phyloP scores from a whole-genome alignment of 768 basidiomycete species.

The Tylopilus sp. region DNA sequence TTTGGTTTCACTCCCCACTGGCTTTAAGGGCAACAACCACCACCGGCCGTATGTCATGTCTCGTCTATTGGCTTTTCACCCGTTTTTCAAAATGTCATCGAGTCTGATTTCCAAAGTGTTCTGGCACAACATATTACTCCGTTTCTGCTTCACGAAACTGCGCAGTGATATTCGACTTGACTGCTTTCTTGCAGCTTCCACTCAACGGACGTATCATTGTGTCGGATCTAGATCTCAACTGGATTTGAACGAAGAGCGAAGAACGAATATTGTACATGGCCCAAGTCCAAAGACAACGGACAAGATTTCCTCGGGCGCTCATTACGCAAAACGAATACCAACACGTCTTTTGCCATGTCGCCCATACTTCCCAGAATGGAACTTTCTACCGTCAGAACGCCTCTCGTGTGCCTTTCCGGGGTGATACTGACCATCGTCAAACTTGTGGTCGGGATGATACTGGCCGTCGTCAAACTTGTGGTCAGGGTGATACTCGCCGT shows the following conservation, averaged over 20 bases:
- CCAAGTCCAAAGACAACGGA: slow-evolving; percentile 2
- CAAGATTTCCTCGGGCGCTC: neutral
- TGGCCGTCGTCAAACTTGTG: neutral
- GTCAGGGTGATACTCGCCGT: neutral
- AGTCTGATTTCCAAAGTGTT: too few relatives aligned
- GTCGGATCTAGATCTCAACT: neutral
- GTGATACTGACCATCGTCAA: slow-evolving; percentile 9
- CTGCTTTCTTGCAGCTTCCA: neutral
- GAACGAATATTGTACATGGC: slow-evolving; percentile 12
- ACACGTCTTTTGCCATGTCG: neutral
- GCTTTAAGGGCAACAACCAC: too few relatives aligned
- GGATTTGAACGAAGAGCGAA: slow-evolving; percentile 14
- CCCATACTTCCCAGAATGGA: slow-evolving; percentile 6
- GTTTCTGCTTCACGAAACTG: too few relatives aligned
- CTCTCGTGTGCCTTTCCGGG: neutral
- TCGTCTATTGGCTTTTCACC: too few relatives aligned
- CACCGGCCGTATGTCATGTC: too few relatives aligned
- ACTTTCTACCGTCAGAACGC: slow-evolving; percentile 4
- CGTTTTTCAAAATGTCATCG: too few relatives aligned
- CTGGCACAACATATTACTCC: too few relatives aligned
- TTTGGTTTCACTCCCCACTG: too few relatives aligned
- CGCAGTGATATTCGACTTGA: neutral
- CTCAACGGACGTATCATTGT: neutral
- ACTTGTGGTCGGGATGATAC: slow-evolving; percentile 9
- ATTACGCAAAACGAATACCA: neutral